Conservation (phyloP, 2,329 filamentous ascomycete genomes). For the Aspergillus versicolor region DNA sequence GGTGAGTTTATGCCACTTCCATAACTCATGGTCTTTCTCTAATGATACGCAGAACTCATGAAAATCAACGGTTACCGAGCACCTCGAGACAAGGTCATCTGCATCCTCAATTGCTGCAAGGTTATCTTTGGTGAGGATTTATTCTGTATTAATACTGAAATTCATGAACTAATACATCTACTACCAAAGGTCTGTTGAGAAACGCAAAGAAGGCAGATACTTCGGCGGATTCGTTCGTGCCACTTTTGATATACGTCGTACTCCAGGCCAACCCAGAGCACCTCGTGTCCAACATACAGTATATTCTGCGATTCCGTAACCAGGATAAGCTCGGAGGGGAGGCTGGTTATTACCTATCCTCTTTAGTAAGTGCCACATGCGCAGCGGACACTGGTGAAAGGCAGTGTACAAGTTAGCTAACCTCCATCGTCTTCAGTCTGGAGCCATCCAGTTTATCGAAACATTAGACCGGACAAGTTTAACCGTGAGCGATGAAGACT, state of each 20-base stretch:
- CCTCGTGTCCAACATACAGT: conserved; percentile 95
- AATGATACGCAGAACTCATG: conserved; percentile 67
- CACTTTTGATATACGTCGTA: conserved; percentile 92
- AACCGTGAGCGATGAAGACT: conserved; percentile 92
- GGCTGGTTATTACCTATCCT: conserved; percentile 96
- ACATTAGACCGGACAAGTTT: conserved; percentile 90
- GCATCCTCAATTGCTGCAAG: conserved; percentile 97
- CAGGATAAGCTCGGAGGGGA: conserved; percentile 98
- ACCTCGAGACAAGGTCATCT: conserved; percentile 98
- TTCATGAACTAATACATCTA: neutral
- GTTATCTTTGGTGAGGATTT: conserved; percentile 83
- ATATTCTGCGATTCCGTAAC: conserved; percentile 93
- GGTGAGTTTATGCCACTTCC: conserved; percentile 47
- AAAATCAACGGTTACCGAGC: conserved; percentile 97
- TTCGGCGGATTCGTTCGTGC: conserved; percentile 94
- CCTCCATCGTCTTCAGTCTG: conserved; percentile 41
- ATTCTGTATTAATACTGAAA: neutral
- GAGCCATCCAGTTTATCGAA: conserved; percentile 94
- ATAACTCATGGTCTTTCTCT: conserved; percentile 13
- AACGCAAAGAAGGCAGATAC: conserved; percentile 85
- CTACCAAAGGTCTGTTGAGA: conserved; percentile 67
- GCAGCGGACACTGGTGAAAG: neutral
- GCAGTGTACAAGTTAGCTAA: neutral
- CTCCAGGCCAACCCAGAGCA: conserved; percentile 93
- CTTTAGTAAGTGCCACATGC: conserved; percentile 59